Evolutionary conservation across 345 rosid species (phyloP).

Genomic region (Lagerstroemia speciosa): DNA sequence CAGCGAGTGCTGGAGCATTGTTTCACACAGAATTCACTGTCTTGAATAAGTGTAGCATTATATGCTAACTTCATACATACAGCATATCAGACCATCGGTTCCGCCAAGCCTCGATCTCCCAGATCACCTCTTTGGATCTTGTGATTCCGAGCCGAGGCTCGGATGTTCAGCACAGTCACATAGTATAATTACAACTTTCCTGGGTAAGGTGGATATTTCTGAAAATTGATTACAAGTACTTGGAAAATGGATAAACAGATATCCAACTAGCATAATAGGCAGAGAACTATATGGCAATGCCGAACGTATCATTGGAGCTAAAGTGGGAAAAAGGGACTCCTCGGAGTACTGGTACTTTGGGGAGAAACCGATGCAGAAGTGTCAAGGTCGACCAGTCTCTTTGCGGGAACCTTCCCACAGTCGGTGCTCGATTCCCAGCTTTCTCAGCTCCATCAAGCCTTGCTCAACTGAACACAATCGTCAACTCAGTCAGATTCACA

Average conservation of each 20-base stretch:
- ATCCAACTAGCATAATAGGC: not conserved
- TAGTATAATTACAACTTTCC: not conserved
- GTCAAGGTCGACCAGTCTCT: conserved; percentile 25
- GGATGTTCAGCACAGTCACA: no score
- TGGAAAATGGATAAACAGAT: not conserved
- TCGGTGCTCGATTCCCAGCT: conserved; percentile 70
- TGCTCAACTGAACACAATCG: conserved; percentile 53
- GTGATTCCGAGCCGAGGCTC: not conserved
- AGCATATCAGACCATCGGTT: not conserved
- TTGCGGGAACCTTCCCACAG: conserved; percentile 90
- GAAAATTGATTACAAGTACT: not conserved
- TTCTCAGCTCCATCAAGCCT: conserved; percentile 80
- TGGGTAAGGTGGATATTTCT: not conserved
- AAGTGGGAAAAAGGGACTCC: not conserved
- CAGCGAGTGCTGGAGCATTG: no score
- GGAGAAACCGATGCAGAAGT: not conserved
- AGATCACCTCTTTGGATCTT: not conserved
- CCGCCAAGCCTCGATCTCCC: not conserved
- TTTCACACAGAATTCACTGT: no score
- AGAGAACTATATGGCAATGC: not conserved
- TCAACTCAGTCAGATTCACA: not conserved
- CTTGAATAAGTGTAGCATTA: no score
- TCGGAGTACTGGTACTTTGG: not conserved
- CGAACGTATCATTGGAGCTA: not conserved
- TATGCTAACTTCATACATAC: no score